Percentiles rank a stretch among this genome's conserved stretches.
Conservation (phyloP, 2,329 filamentous ascomycete genomes). For the Ophiocordyceps camponoti-saundersi region DNA sequence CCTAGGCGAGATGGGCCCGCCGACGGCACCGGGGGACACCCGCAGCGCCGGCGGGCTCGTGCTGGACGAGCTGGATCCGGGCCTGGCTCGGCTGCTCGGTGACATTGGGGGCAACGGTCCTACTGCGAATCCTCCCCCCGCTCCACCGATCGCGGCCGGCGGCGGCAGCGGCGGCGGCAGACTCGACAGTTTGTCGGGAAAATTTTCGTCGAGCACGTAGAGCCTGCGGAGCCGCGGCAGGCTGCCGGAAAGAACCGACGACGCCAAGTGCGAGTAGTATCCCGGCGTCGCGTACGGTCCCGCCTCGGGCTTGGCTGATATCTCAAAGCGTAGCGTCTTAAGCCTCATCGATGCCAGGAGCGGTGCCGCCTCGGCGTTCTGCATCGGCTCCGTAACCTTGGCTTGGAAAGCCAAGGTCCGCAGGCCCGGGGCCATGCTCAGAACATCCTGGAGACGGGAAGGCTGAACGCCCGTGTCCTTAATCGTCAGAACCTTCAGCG, state of each 20-base stretch:
- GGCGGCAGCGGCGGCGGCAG: slow-evolving; percentile 49
- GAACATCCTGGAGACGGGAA: slow-evolving; percentile 40
- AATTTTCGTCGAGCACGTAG: slow-evolving; percentile 72
- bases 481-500: slow-evolving; percentile 52
- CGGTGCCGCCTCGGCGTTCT: slow-evolving; percentile 29
- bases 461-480: slow-evolving; percentile 54
- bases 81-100: slow-evolving; percentile 12
- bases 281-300: slow-evolving; percentile 40
- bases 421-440: slow-evolving; percentile 39
- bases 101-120: slow-evolving; percentile 8
- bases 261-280: slow-evolving; percentile 76
- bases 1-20: slow-evolving; percentile 7
- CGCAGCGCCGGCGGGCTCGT: slow-evolving; percentile 4
- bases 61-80: slow-evolving; percentile 14
- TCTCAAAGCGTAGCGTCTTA: slow-evolving; percentile 64
- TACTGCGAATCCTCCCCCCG: too few relatives aligned
- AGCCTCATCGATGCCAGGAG: slow-evolving; percentile 54
- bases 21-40: slow-evolving; percentile 2
- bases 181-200: slow-evolving; percentile 60
- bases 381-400: slow-evolving; percentile 31
- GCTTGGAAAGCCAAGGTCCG: slow-evolving; percentile 37
- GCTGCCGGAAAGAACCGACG: slow-evolving; percentile 60
- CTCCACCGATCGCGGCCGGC: slow-evolving; percentile 22
- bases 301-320: slow-evolving; percentile 41
- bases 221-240: slow-evolving; percentile 60